Evolutionary conservation across 305 asterid species (phyloP).

Genomic region (Fraxinus albicans): DNA sequence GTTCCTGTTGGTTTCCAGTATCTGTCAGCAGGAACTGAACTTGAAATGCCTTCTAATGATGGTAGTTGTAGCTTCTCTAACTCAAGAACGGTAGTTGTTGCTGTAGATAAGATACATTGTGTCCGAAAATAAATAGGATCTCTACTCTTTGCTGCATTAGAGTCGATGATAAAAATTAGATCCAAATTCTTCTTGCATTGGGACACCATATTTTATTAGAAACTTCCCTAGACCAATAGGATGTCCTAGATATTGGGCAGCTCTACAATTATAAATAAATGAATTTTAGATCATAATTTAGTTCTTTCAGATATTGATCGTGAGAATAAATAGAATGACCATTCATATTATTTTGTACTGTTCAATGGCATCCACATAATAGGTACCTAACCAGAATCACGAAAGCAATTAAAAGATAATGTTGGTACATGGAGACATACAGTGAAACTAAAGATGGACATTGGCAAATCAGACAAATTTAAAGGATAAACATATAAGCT

Average conservation of each 20-base stretch:
- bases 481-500: constrained; percentile 1
- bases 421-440: background rate
- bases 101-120: constrained; percentile 63
- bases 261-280: constrained; percentile 4
- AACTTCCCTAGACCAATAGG: background rate
- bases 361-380: constrained; percentile 15
- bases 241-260: background rate
- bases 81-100: constrained; percentile 59
- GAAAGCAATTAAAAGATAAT: background rate
- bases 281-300: background rate
- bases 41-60: constrained; percentile 57
- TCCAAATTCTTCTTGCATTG: constrained; percentile 17
- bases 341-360: background rate
- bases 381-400: background rate
- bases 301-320: background rate
- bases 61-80: constrained; percentile 64
- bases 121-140: constrained; percentile 53
- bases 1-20: constrained; percentile 55
- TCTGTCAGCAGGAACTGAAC: constrained; percentile 49
- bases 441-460: background rate
- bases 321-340: constrained; percentile 8
- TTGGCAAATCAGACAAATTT: background rate
- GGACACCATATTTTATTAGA: constrained; percentile 13
- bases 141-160: constrained; percentile 73
- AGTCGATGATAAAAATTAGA: constrained; percentile 29